phyloP scores from a whole-genome alignment of 2,329 filamentous ascomycete genomes.

The Periconia sp. region DNA sequence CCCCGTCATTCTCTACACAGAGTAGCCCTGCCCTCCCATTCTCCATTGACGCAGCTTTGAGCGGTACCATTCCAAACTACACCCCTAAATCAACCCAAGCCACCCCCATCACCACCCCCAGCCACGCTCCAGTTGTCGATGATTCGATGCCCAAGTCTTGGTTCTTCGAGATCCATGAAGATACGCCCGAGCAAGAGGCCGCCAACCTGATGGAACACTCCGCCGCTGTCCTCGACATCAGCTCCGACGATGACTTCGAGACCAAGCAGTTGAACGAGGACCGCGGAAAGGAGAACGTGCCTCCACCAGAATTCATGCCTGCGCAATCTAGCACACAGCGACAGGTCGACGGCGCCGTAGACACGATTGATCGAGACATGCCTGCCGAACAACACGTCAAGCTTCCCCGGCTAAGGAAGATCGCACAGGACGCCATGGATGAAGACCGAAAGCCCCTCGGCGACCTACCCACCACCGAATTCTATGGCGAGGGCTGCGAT shows the following conservation, averaged over 20 bases:
- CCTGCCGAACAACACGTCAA: slow-evolving; percentile 27
- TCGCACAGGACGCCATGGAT: slow-evolving; percentile 43
- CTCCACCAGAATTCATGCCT: slow-evolving; percentile 58
- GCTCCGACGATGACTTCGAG: slow-evolving; percentile 77
- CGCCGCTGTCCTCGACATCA: slow-evolving; percentile 83
- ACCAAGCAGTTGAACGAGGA: slow-evolving; percentile 58
- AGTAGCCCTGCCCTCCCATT: slow-evolving; percentile 63
- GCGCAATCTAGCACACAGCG: slow-evolving; percentile 14
- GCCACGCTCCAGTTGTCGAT: slow-evolving; percentile 46
- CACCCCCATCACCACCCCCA: slow-evolving; percentile 40
- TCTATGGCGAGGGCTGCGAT: slow-evolving; percentile 43
- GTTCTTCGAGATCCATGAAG: slow-evolving; percentile 95
- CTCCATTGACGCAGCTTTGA: slow-evolving; percentile 81
- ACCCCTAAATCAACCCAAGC: slow-evolving; percentile 45
- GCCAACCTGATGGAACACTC: slow-evolving; percentile 92
- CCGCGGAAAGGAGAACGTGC: slow-evolving; percentile 90
- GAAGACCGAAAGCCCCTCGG: slow-evolving; percentile 43
- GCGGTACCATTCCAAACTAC: slow-evolving; percentile 70
- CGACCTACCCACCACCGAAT: slow-evolving; percentile 39
- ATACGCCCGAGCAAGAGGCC: slow-evolving; percentile 86
- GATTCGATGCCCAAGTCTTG: slow-evolving; percentile 63
- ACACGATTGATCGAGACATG: slow-evolving; percentile 10
- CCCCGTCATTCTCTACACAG: slow-evolving; percentile 60
- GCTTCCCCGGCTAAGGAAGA: slow-evolving; percentile 26
- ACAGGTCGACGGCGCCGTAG: slow-evolving; percentile 14